phyloP scores from a whole-genome alignment of 495 filamentous ascomycete genomes.

The Chlorociboria aeruginascens region DNA sequence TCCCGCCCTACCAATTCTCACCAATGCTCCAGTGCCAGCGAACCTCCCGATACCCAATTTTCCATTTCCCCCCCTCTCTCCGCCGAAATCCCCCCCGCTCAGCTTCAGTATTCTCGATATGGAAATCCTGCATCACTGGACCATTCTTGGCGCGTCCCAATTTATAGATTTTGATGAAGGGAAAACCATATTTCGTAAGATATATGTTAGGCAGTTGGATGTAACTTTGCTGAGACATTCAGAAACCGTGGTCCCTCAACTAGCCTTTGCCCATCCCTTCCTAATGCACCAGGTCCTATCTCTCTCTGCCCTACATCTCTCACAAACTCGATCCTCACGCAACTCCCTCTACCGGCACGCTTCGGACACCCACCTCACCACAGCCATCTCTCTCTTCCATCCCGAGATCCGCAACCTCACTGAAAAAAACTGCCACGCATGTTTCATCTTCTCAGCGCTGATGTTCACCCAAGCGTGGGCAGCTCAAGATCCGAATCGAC shows the following conservation, averaged over 20 bases:
- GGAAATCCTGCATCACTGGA: conserved; percentile 37
- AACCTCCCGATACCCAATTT: not conserved
- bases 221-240: not conserved
- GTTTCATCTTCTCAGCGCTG: conserved; percentile 10
- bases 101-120: conserved; percentile 33
- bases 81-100: conserved; percentile 13
- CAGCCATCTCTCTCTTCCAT: conserved; percentile 10
- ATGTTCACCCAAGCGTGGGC: conserved; percentile 9
- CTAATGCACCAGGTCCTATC: conserved; percentile 39
- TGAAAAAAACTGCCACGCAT: conserved; percentile 9
- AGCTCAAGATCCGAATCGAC: conserved; percentile 7
- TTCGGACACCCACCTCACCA: conserved; percentile 5
- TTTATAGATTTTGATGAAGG: not conserved
- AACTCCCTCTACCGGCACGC: conserved; percentile 14
- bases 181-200: too few species aligned
- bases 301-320: conserved; percentile 38
- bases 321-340: conserved; percentile 21
- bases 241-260: conserved; percentile 31
- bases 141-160: conserved; percentile 14
- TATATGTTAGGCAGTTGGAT: too few species aligned
- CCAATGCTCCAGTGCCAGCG: not conserved
- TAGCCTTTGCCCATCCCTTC: conserved; percentile 35
- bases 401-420: conserved; percentile 12
- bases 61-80: not conserved
- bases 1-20: too few species aligned